Percentiles rank a stretch among this genome's conserved stretches.
Evolutionary conservation across 768 basidiomycete genomes (phyloP).

Genomic region (Auricularia cornea): DNA sequence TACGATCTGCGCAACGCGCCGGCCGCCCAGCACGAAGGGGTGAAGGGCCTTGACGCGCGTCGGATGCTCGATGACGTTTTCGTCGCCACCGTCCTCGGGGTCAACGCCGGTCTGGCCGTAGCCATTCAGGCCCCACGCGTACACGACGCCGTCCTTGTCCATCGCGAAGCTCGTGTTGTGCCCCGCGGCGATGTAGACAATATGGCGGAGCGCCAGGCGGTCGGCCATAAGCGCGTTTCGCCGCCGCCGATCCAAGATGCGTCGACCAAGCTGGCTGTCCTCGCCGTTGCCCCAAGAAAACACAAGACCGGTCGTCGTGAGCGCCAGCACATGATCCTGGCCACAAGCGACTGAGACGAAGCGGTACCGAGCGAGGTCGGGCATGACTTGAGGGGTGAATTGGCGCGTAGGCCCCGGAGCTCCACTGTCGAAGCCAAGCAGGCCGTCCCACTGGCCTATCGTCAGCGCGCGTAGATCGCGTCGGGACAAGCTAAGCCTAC

Average conservation of each 20-base stretch:
- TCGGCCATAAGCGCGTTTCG: conserved; percentile 86
- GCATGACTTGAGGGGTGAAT: conserved; percentile 52
- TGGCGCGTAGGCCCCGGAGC: conserved; percentile 58
- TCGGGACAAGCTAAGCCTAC: conserved; percentile 36
- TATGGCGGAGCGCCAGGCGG: conserved; percentile 65
- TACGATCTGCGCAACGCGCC: conserved; percentile 21
- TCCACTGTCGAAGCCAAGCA: conserved; percentile 58
- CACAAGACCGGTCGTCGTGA: conserved; percentile 81
- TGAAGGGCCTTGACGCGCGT: conserved; percentile 13
- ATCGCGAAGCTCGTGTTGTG: conserved; percentile 87
- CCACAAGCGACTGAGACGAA: conserved; percentile 72
- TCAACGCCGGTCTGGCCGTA: conserved; percentile 62
- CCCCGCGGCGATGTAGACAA: conserved; percentile 73
- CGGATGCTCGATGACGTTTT: conserved; percentile 44
- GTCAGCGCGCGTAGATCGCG: conserved; percentile 2
- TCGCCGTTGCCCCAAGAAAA: conserved; percentile 89
- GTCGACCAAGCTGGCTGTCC: conserved; percentile 84
- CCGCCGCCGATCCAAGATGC: conserved; percentile 80
- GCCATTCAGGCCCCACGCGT: conserved; percentile 93
- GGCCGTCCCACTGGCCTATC: conserved; percentile 57
- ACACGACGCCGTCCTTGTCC: conserved; percentile 72
- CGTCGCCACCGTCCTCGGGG: conserved; percentile 25
- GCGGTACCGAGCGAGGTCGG: conserved; percentile 51
- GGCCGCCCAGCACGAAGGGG: conserved; percentile 16
- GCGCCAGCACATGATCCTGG: conserved; percentile 80